Base-by-base conservation (phyloP, 2,329 filamentous ascomycete species). In the Aspergillus ibericus region DNA sequence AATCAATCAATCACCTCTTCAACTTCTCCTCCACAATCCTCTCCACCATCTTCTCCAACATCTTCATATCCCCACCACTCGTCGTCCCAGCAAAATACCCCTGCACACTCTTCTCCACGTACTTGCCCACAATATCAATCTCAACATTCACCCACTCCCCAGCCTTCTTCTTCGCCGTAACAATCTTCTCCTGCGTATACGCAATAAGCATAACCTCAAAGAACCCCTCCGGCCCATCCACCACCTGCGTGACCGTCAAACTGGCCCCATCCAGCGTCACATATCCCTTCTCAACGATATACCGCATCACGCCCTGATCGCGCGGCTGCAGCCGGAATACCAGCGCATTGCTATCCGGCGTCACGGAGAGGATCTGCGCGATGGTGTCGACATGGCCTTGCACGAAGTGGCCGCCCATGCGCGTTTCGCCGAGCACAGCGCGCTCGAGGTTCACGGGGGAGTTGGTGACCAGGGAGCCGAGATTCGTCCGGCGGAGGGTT, bases 401-500 rank as follows among this genome's bases (percentile, higher is more conserved):
- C 32, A 98, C 93, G 70, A 98, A 96, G 79, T 99, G 95, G 0
- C 95, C 95, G 48, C 96, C 95, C 92, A 99, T 98, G 56, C 95
- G 91, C 47, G 93, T 97, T 69, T 90, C 86, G 4, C 92, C 92
- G 16, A 90, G 89, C 55, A 99, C 93, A 3, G 95, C 93, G 15
- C 95, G 88, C 81, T 99, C 95, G 54, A 99, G 88, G 76, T 99
- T 99, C 65, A 98, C 93, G 20, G 80, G 81, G 60, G 87, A 89
- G 42, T 81, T 81, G 60, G 85, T 73, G 49, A 79, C 77, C 54
- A 99, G 82, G 18, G 81, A 81, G 62, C 93, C 93, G n/a, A 99
- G 86, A 78, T 98, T 96, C 59, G 96, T 99, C 58, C 96, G 87
- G 59, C 95, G 92, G 56, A 99, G 87, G 15, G 95, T 99, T 80